Percentiles rank a stretch among this genome's conserved stretches.
phyloP scores from a whole-genome alignment of 768 basidiomycete genomes.

The Hebeloma cylindrosporum region DNA sequence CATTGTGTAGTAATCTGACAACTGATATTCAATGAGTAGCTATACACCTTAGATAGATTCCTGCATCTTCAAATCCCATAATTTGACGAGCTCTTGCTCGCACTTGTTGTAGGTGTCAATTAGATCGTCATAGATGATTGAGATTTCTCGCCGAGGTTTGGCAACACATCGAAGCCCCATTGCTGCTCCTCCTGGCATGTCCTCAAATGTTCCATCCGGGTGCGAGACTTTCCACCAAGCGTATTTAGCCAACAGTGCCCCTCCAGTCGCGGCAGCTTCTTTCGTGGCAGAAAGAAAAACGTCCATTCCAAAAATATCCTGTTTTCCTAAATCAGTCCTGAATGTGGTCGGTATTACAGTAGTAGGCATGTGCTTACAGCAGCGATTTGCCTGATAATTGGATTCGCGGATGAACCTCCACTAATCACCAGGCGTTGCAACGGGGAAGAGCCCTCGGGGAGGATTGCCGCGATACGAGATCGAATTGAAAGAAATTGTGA shows the following conservation, averaged over 20 bases:
- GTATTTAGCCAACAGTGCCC: conserved; percentile 69
- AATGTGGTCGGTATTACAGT: neutral
- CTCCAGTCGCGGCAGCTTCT: conserved; percentile 73
- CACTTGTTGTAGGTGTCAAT: conserved; percentile 54
- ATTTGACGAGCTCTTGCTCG: conserved; percentile 43
- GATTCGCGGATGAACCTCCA: conserved; percentile 77
- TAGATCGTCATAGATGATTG: conserved; percentile 52
- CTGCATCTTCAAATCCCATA: conserved; percentile 10
- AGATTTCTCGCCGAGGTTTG: conserved; percentile 46
- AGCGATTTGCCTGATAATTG: conserved; percentile 68
- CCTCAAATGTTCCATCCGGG: conserved; percentile 57
- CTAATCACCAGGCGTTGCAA: conserved; percentile 72
- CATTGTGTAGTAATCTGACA: too few species aligned
- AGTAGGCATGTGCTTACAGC: conserved; percentile 41
- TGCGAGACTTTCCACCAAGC: conserved; percentile 61
- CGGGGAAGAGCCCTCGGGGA: conserved; percentile 53
- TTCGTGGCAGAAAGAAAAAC: conserved; percentile 67
- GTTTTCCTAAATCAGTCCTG: conserved; percentile 1
- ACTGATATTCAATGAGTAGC: conserved; percentile 3
- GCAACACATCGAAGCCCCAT: conserved; percentile 62
- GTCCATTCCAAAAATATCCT: conserved; percentile 76
- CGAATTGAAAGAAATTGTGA: conserved; percentile 84
- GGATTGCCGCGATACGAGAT: conserved; percentile 66
- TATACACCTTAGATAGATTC: neutral
- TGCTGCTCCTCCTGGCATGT: conserved; percentile 56